phyloP scores from a whole-genome alignment of 2,329 filamentous ascomycete genomes.

The Aspergillus melleus region DNA sequence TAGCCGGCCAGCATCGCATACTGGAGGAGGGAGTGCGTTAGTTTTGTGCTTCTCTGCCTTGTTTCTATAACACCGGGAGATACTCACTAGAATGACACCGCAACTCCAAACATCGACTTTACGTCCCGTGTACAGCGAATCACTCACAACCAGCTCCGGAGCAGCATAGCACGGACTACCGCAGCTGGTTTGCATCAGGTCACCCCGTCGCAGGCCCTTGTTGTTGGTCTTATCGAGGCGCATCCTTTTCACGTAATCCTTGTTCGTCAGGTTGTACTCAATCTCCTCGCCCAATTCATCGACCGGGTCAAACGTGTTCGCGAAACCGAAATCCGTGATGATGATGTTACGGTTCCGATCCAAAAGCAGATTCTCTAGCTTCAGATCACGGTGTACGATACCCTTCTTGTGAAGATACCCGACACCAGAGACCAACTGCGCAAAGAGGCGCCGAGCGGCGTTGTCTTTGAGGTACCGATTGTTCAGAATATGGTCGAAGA shows the following conservation, averaged over 20 bases:
- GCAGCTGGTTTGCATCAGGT: constrained; percentile 98
- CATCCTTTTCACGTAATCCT: constrained; percentile 81
- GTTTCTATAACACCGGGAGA: background rate
- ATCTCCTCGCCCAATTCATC: constrained; percentile 90
- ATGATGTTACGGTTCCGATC: constrained; percentile 99
- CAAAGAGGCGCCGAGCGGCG: constrained; percentile 85
- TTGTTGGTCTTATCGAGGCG: constrained; percentile 78
- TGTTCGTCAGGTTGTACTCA: constrained; percentile 81
- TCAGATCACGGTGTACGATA: constrained; percentile 95
- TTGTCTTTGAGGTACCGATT: constrained; percentile 95
- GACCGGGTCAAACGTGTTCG: constrained; percentile 88
- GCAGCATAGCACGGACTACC: constrained; percentile 97
- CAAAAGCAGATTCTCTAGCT: constrained; percentile 90
- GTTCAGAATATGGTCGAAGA: constrained; percentile 98
- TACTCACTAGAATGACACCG: constrained; percentile 89
- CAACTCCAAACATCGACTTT: constrained; percentile 99
- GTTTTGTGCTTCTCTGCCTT: background rate
- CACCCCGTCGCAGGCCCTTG: constrained; percentile 78
- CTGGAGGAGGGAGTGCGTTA: constrained; percentile 49
- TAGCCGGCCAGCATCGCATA: constrained; percentile 99
- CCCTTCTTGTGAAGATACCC: constrained; percentile 98
- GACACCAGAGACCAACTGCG: constrained; percentile 92
- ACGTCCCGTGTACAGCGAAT: constrained; percentile 92
- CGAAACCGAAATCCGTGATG: constrained; percentile 98
- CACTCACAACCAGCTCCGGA: constrained; percentile 93